phyloP scores from a whole-genome alignment of 2,329 filamentous ascomycete species.

The Gnomoniopsis smithogilvyi region DNA sequence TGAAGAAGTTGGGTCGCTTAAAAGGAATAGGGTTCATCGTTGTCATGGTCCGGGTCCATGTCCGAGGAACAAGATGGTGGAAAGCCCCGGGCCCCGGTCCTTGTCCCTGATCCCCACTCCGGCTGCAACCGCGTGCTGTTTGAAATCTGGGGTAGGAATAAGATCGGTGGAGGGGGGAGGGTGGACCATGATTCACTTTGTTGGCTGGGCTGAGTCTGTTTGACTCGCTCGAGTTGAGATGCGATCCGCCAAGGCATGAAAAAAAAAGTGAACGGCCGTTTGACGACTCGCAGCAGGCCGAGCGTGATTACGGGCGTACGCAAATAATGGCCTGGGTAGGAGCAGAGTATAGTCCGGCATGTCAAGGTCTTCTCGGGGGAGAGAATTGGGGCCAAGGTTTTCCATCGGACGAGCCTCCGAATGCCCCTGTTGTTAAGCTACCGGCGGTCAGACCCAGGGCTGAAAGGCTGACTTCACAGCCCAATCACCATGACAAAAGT shows the following conservation, averaged over 20 bases:
- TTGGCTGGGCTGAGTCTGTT: too few species aligned
- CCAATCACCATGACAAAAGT: background rate
- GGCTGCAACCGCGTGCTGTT: background rate
- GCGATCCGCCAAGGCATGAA: too few species aligned
- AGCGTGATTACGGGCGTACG: too few species aligned
- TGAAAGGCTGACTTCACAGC: background rate
- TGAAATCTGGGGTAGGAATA: background rate
- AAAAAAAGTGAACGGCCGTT: too few species aligned
- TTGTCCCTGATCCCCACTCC: background rate
- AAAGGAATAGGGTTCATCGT: slow-evolving; percentile 5
- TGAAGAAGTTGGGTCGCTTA: too few species aligned
- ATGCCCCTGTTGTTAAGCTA: background rate
- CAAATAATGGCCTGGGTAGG: too few species aligned
- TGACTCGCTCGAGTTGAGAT: too few species aligned
- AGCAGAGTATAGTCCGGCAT: too few species aligned
- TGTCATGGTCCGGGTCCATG: background rate
- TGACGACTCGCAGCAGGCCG: too few species aligned
- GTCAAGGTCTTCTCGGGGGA: background rate
- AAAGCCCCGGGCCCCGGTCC: background rate
- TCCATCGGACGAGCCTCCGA: background rate
- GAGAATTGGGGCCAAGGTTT: background rate
- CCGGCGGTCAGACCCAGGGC: background rate
- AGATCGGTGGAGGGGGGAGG: background rate
- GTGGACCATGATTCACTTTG: too few species aligned
- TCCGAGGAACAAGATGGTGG: background rate